Evolutionary conservation across 31 red algal species (phyloP).

Genomic region (Bonnemaisonia californica): DNA sequence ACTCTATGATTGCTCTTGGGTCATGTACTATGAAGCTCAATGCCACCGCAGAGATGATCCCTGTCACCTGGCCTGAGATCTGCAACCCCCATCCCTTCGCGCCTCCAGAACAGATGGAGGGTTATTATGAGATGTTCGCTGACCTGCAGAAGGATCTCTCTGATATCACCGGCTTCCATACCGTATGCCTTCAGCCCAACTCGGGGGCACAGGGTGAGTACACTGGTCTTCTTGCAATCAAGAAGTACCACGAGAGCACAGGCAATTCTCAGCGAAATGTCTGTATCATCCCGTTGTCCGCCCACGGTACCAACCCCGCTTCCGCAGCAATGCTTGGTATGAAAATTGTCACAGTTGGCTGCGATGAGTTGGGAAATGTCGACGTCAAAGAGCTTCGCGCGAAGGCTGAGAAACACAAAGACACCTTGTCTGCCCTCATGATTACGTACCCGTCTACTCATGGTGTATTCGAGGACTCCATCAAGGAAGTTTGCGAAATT

Average conservation of each 20-base stretch:
- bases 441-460: conserved; percentile 99
- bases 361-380: conserved; percentile 95
- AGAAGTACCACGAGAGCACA: conserved; percentile 88
- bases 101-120: conserved; percentile 87
- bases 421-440: conserved; percentile 89
- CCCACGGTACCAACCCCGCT: conserved; percentile 99
- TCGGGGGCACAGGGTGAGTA: conserved; percentile 99
- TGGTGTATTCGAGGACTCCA: conserved; percentile 97
- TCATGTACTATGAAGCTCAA: conserved; percentile 99
- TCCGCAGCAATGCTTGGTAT: conserved; percentile 96
- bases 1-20: conserved; percentile 99
- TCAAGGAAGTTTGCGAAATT: conserved; percentile 95
- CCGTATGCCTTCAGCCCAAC: conserved; percentile 97
- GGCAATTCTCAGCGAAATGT: conserved; percentile 92
- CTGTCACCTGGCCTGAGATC: conserved; percentile 96
- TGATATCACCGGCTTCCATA: conserved; percentile 94
- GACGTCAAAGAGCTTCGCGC: conserved; percentile 85
- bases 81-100: conserved; percentile 88
- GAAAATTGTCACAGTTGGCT: conserved; percentile 88
- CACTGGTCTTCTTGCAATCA: conserved; percentile 90
- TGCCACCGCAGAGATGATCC: conserved; percentile 93
- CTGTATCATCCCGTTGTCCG: conserved; percentile 92
- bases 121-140: conserved; percentile 91
- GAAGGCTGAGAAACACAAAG: conserved; percentile 94
- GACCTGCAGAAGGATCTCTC: conserved; percentile 84